A percentile compares a stretch with the other conserved stretches of the same genome.
Evolutionary conservation across 192 early-diverging fungal genomes (phyloP).

Genomic region (Coemansia javaensis): DNA sequence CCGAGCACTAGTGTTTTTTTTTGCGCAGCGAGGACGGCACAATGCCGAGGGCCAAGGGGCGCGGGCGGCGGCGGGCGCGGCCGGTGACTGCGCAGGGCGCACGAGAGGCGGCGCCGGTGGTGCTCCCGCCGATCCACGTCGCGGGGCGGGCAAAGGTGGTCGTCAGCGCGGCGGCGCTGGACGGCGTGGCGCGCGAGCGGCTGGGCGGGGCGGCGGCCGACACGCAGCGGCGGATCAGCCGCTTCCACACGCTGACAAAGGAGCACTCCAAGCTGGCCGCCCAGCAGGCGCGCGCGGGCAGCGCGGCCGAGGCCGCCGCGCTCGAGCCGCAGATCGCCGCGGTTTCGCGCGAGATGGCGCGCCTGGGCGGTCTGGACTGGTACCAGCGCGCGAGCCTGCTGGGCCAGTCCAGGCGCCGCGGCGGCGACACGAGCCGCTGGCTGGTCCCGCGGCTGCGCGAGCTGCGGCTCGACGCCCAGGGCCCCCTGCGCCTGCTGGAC

Average conservation of each 20-base stretch:
- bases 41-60: slow-evolving; percentile 39
- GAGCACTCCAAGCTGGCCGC: slow-evolving; percentile 54
- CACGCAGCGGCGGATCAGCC: slow-evolving; percentile 66
- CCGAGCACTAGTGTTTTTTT: no score
- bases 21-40: no score
- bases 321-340: slow-evolving; percentile 48
- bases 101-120: neutral
- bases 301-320: slow-evolving; percentile 34
- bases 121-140: slow-evolving; percentile 36
- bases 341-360: slow-evolving; percentile 28
- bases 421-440: slow-evolving; percentile 80
- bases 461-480: slow-evolving; percentile 4
- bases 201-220: slow-evolving; percentile 59
- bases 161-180: slow-evolving; percentile 2
- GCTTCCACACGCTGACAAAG: slow-evolving; percentile 79
- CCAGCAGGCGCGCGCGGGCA: slow-evolving; percentile 11
- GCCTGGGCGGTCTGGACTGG: slow-evolving; percentile 79
- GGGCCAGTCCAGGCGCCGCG: slow-evolving; percentile 77
- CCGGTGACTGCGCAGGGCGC: slow-evolving; percentile 14
- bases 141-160: slow-evolving; percentile 20
- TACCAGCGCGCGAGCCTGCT: slow-evolving; percentile 80
- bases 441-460: slow-evolving; percentile 58
- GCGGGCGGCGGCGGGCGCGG: slow-evolving; percentile 10
- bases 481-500: slow-evolving; percentile 68
- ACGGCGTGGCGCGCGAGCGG: slow-evolving; percentile 11